A percentile compares a stretch with the other conserved stretches of the same genome.
phyloP scores from a whole-genome alignment of 306 rosid genomes.

The Nissolia schottii region DNA sequence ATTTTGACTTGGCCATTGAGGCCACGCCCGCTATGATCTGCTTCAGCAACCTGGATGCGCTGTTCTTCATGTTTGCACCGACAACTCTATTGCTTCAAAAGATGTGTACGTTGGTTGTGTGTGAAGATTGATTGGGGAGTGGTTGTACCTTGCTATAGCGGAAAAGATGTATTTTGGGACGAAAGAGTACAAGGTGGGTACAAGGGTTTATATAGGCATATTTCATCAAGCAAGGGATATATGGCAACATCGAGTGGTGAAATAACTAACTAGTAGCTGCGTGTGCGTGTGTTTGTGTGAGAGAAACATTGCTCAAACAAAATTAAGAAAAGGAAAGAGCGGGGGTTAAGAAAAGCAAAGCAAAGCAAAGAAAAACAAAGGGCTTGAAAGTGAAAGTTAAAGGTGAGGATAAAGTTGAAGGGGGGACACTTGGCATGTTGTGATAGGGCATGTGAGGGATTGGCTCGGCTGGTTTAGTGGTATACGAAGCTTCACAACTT shows the following conservation, averaged over 20 bases:
- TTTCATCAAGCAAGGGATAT: background rate
- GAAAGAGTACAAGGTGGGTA: conserved; percentile 35
- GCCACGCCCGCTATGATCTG: conserved; percentile 45
- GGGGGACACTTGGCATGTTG: conserved; percentile 24
- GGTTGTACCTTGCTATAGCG: background rate
- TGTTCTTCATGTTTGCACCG: conserved; percentile 59
- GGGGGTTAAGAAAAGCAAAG: conserved; percentile 42
- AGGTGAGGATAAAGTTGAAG: conserved; percentile 2
- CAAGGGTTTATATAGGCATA: conserved; percentile 33
- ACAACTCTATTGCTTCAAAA: no score
- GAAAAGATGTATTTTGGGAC: conserved; percentile 25
- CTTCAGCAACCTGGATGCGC: conserved; percentile 57
- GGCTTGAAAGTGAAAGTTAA: conserved; percentile 20
- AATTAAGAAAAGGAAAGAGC: conserved; percentile 39
- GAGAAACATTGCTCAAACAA: background rate
- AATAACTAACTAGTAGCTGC: no score
- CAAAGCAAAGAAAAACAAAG: conserved; percentile 7
- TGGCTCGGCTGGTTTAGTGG: conserved; percentile 18
- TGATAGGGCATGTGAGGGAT: conserved; percentile 20
- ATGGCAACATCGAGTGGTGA: no score
- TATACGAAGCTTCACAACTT: conserved; percentile 6
- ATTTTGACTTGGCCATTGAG: conserved; percentile 63
- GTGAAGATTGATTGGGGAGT: no score
- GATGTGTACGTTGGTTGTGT: no score
- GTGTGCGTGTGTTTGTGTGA: conserved; percentile 10